A percentile compares a stretch with the other conserved stretches of the same genome.
phyloP scores from a whole-genome alignment of 139 green algal species.

The Micromonas pusilla region DNA sequence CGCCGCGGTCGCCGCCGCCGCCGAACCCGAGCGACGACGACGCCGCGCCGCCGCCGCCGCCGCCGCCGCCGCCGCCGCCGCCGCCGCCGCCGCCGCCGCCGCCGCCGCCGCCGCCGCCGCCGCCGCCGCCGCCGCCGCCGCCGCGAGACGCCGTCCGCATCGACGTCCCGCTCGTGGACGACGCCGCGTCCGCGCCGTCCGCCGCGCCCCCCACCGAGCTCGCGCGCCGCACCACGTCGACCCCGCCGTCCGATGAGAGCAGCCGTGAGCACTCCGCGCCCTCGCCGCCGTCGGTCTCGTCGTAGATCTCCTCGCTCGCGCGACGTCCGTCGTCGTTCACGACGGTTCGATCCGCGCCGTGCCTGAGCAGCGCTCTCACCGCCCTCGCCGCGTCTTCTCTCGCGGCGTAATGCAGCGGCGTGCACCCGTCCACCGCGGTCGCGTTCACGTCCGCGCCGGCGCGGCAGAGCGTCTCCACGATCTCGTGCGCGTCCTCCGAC shows the following conservation, averaged over 20 bases:
- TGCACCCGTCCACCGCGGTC: background rate
- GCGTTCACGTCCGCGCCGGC: background rate
- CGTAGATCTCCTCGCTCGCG: background rate
- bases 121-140: too few relatives aligned
- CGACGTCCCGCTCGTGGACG: background rate
- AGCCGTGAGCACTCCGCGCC: background rate
- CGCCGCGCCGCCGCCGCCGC: too few relatives aligned
- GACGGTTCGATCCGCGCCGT: background rate
- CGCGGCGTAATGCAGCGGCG: conserved; percentile 6
- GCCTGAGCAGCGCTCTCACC: background rate
- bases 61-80: too few relatives aligned
- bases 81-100: too few relatives aligned
- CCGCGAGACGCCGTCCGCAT: background rate
- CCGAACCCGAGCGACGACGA: too few relatives aligned
- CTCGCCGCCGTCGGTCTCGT: background rate
- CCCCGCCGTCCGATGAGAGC: too few relatives aligned
- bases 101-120: too few relatives aligned
- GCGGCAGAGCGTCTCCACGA: background rate
- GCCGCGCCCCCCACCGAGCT: background rate
- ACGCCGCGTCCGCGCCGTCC: background rate
- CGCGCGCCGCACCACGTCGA: background rate
- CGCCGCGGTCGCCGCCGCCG: too few relatives aligned
- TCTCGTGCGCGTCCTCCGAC: background rate
- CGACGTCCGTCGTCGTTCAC: background rate
- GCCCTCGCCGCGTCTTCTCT: background rate